Evolutionary conservation across 768 basidiomycete genomes (phyloP).

Genomic region (Thelephora aurantiotincta): DNA sequence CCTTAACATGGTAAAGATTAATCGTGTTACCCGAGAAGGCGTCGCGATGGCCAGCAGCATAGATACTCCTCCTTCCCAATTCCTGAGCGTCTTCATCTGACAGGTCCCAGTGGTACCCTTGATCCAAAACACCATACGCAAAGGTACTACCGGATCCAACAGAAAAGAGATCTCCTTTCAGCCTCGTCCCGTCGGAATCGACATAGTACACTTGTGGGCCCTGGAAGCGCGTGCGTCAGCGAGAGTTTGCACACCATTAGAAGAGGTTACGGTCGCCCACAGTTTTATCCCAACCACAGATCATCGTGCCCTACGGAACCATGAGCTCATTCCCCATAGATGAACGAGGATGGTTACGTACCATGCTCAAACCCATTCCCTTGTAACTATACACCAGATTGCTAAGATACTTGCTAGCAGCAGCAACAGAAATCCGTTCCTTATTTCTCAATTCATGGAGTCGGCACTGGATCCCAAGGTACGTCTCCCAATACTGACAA

Average conservation of each 20-base stretch:
- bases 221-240: conserved; percentile 20
- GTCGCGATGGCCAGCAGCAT: conserved; percentile 93
- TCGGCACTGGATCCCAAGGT: conserved; percentile 94
- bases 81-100: conserved; percentile 90
- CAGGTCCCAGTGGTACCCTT: conserved; percentile 89
- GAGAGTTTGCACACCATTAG: neutral
- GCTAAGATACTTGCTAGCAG: conserved; percentile 93
- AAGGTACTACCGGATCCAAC: conserved; percentile 97
- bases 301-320: conserved; percentile 80
- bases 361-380: conserved; percentile 99
- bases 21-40: conserved; percentile 93
- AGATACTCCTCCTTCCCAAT: conserved; percentile 84
- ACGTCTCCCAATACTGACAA: conserved; percentile 98
- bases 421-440: conserved; percentile 98
- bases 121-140: conserved; percentile 97
- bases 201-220: conserved; percentile 95
- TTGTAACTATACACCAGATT: conserved; percentile 98
- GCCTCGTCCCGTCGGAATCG: conserved; percentile 89
- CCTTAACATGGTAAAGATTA: conserved; percentile 92
- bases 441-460: conserved; percentile 92
- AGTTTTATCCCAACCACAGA: conserved; percentile 99
- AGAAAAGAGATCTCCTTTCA: conserved; percentile 96
- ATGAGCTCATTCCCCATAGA: conserved; percentile 1
- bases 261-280: conserved; percentile 31
- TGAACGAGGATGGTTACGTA: conserved; percentile 21